Percentiles rank a stretch among this genome's conserved stretches.
Evolutionary conservation across 2,329 filamentous ascomycete genomes (phyloP).

Genomic region (Colletotrichum shisoi): DNA sequence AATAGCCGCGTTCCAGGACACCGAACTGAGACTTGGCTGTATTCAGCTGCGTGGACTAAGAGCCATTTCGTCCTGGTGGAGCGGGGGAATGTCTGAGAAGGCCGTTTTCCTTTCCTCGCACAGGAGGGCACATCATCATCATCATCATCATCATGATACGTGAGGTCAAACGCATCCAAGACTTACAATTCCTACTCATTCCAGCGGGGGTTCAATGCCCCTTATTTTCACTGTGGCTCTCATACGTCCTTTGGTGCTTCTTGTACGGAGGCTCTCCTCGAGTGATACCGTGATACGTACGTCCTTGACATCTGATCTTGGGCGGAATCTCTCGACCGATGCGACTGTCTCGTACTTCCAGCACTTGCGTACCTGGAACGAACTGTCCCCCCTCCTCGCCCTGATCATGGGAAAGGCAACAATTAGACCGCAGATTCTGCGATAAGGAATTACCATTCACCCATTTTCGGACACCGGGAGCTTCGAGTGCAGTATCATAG

Average conservation of each 20-base stretch:
- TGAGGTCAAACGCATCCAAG: neutral
- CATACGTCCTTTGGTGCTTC: no score
- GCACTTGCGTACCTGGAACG: neutral
- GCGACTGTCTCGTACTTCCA: neutral
- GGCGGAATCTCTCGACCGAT: neutral
- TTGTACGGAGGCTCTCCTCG: neutral
- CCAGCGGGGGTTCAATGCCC: neutral
- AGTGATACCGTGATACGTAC: no score
- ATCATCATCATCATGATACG: neutral
- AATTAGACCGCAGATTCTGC: no score
- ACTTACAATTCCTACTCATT: neutral
- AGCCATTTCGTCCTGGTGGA: neutral
- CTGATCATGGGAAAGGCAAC: neutral
- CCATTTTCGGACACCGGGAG: neutral
- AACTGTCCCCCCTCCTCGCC: neutral
- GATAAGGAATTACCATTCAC: no score
- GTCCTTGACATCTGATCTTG: neutral
- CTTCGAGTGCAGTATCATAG: no score
- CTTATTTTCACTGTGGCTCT: no score
- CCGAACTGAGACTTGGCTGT: conserved; percentile 7
- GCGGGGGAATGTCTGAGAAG: neutral
- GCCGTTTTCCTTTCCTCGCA: neutral
- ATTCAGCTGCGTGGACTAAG: neutral
- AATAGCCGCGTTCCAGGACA: neutral
- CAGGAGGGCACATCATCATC: neutral